These are phyloP conservation scores for Dacryopinax primogenitus DNA, from an alignment of 768 basidiomycete genomes.

Conservation along the genomic window DNA sequence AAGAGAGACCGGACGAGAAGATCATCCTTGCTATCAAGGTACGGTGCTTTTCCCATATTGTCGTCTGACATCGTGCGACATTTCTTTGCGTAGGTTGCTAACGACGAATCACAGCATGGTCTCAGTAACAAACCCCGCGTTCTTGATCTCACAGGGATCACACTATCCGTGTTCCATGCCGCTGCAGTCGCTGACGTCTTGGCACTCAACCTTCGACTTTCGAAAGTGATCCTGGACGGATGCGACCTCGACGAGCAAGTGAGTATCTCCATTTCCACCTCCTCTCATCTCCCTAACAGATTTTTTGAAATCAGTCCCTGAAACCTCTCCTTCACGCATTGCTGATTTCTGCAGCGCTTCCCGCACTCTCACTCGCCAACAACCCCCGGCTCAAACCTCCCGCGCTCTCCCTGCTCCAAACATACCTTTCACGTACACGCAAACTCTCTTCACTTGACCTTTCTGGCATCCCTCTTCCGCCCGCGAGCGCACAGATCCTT, in stretches of 20 bases:
- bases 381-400: constrained; percentile 66
- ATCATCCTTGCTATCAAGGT: constrained; percentile 46
- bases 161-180: constrained; percentile 54
- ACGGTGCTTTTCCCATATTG: constrained; percentile 8
- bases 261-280: constrained; percentile 20
- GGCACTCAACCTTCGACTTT: constrained; percentile 82
- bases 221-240: constrained; percentile 71
- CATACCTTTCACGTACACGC: neutral
- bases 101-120: constrained; percentile 34
- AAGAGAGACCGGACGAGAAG: constrained; percentile 52
- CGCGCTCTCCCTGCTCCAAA: constrained; percentile 48
- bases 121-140: constrained; percentile 47
- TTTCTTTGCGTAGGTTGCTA: constrained; percentile 8
- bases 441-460: neutral
- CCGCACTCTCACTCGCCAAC: constrained; percentile 73
- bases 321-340: constrained; percentile 86
- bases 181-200: constrained; percentile 83
- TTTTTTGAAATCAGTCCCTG: constrained; percentile 39
- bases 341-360: constrained; percentile 66
- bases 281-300: neutral
- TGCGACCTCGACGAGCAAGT: constrained; percentile 81
- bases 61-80: constrained; percentile 10
- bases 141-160: constrained; percentile 68
- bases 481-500: neutral
- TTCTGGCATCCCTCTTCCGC: neutral